A percentile compares a stretch with the other conserved stretches of the same genome.
Evolutionary conservation across 768 basidiomycete species (phyloP).

Genomic region (Kwoniella bestiolae): DNA sequence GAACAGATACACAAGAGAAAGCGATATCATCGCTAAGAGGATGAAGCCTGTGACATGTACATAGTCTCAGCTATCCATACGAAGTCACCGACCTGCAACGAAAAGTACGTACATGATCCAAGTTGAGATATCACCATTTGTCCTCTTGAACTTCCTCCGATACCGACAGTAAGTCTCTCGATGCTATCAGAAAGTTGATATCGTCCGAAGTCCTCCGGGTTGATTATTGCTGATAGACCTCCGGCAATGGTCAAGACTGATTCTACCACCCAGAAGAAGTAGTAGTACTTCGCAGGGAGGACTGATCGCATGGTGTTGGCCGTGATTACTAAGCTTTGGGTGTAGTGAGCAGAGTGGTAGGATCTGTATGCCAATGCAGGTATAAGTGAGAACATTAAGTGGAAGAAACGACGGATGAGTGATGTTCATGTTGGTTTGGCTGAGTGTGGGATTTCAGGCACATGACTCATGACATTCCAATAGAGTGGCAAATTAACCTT

Average conservation of each 20-base stretch:
- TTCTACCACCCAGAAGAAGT: constrained; percentile 49
- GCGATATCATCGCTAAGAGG: constrained; percentile 51
- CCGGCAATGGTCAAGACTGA: constrained; percentile 49
- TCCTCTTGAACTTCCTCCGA: constrained; percentile 46
- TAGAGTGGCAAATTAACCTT: background rate
- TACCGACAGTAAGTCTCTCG: constrained; percentile 28
- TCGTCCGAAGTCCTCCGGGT: constrained; percentile 41
- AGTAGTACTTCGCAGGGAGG: constrained; percentile 41
- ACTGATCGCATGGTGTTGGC: constrained; percentile 11
- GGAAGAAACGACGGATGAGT: background rate
- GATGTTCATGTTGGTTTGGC: background rate
- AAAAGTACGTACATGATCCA: constrained; percentile 46
- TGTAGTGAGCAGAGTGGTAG: background rate
- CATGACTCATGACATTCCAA: background rate
- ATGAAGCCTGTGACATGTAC: constrained; percentile 41
- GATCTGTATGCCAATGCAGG: background rate
- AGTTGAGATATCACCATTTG: constrained; percentile 44
- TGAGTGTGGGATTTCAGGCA: background rate
- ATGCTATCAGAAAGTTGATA: constrained; percentile 32
- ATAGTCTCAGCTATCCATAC: background rate
- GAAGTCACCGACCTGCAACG: background rate
- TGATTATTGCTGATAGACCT: constrained; percentile 49
- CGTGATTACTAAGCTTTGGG: background rate
- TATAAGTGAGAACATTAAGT: too few relatives aligned
- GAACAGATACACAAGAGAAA: constrained; percentile 43